Evolutionary conservation across 2,329 filamentous ascomycete species (phyloP).

Genomic region (Clonostachys solani): DNA sequence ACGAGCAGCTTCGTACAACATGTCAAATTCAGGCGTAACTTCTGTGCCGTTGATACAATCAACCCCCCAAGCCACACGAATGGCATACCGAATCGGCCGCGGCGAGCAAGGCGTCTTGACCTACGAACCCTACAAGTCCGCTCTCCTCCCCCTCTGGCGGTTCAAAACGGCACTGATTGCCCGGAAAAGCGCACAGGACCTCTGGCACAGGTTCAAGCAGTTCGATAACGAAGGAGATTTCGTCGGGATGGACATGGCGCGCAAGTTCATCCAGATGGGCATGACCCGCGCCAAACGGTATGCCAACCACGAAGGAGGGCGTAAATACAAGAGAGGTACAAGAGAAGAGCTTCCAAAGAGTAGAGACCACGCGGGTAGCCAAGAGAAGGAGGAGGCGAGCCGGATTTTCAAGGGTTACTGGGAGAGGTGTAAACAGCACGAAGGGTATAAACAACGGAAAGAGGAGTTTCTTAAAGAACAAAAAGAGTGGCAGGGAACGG

Average conservation of each 20-base stretch:
- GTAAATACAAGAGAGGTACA: constrained; percentile 37
- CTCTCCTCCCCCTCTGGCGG: constrained; percentile 53
- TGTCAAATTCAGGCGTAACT: background rate
- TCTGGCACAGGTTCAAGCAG: constrained; percentile 44
- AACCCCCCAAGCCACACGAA: constrained; percentile 3
- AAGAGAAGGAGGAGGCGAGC: constrained; percentile 11
- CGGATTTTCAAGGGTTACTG: constrained; percentile 10
- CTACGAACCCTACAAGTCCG: constrained; percentile 60
- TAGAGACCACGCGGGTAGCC: constrained; percentile 7
- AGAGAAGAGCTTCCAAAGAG: constrained; percentile 8
- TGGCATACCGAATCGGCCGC: constrained; percentile 49
- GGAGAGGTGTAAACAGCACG: constrained; percentile 11
- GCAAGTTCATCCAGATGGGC: constrained; percentile 64
- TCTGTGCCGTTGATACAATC: background rate
- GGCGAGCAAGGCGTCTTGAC: constrained; percentile 59
- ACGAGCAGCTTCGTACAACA: background rate
- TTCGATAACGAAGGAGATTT: constrained; percentile 51
- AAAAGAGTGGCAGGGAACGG: constrained; percentile 4
- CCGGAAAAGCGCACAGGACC: constrained; percentile 36
- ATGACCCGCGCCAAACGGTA: constrained; percentile 59
- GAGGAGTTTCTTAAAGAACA: constrained; percentile 8
- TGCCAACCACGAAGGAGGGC: constrained; percentile 49
- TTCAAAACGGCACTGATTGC: constrained; percentile 31
- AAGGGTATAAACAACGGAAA: constrained; percentile 9
- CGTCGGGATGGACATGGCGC: constrained; percentile 60